Evolutionary conservation across 352 stramenopile genomes (phyloP).

Genomic region (Pythium grandisporangium): DNA sequence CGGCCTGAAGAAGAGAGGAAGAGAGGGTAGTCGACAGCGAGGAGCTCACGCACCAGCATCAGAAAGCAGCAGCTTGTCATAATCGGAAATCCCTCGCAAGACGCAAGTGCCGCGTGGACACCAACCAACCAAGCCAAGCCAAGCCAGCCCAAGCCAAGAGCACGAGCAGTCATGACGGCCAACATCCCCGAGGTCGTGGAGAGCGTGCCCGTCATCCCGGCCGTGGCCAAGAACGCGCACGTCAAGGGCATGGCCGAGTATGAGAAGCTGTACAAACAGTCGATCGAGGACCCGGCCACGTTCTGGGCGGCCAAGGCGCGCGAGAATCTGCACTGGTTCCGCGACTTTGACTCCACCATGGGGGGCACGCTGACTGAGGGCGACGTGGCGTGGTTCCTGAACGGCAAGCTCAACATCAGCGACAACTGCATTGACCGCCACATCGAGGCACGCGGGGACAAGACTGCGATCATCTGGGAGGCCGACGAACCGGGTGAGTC

Average conservation of each 20-base stretch:
- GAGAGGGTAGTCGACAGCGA: too few relatives aligned
- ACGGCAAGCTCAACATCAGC: slow-evolving; percentile 92
- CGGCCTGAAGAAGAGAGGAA: too few relatives aligned
- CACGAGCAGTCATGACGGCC: slow-evolving; percentile 6
- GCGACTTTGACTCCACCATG: slow-evolving; percentile 85
- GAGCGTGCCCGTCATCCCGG: slow-evolving; percentile 21
- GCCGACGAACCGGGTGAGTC: slow-evolving; percentile 92
- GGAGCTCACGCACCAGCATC: too few relatives aligned
- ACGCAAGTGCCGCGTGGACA: too few relatives aligned
- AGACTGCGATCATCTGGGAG: slow-evolving; percentile 97
- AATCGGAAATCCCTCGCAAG: slow-evolving; percentile 8
- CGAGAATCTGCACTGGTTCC: slow-evolving; percentile 90
- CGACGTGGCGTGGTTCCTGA: slow-evolving; percentile 94
- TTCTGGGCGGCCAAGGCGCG: slow-evolving; percentile 92
- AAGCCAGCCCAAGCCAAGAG: too few relatives aligned
- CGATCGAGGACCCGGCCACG: slow-evolving; percentile 71
- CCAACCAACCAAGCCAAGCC: too few relatives aligned
- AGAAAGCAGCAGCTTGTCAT: too few relatives aligned
- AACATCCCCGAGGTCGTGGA: slow-evolving; percentile 6
- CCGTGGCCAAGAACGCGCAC: slow-evolving; percentile 47
- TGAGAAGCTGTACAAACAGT: slow-evolving; percentile 81
- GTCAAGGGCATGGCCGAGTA: slow-evolving; percentile 71
- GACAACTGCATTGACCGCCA: slow-evolving; percentile 96
- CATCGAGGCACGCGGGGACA: slow-evolving; percentile 61
- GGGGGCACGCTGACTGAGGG: slow-evolving; percentile 85